Evolutionary conservation across 192 early-diverging fungal species (phyloP), one percentile per base, ranked within the genome.

Genomic region (Coemansia sp.): DNA sequence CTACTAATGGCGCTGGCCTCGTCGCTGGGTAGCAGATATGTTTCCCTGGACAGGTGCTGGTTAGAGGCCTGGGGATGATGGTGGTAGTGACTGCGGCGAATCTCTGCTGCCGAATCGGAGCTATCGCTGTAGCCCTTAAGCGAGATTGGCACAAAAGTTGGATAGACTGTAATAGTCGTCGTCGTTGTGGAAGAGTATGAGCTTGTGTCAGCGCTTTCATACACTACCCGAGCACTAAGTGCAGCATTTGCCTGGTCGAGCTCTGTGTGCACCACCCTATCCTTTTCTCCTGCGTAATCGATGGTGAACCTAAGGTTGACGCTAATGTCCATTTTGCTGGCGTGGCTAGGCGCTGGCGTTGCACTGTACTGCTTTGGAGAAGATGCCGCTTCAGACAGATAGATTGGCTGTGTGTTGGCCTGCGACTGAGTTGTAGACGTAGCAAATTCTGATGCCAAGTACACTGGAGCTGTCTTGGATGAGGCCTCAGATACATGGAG

Each of bases 161-260:
- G 56, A 36, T 34, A 36, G 9, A 58, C 33, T 9, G 35, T 58
- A 35, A 58, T 58, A 18, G 56, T 58, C 2, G 33, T 58, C 0
- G 56, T 58, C 9, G 56, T 58, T 36, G 56, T 58, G 33, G 56
- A 58, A 34, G 56, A 58, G 18, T 58, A 58, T 5, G 56, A 58
- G 8, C 20, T 23, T 2, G 31, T 37, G 33, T 31, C 28, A 35
- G 56, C 18, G 56, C 33, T 21, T 11, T 16, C 33, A 37, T 58
- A 36, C 5, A 37, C 34, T 36, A 37, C 11, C 9, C n/a, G 28
- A 35, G 56, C 7, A 18, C 33, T 37, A 18, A 18, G 26, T n/a
- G 13, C 11, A 3, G 51, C 26, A 33, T 55, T n/a, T 9, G 51
- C 23, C 26, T 23, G 48, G 23, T 21, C 24, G 48, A 51, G 24